Evolutionary conservation across 768 basidiomycete genomes (phyloP), one percentile per base, ranked within the genome.

Genomic region (Leccinum barrowsii): DNA sequence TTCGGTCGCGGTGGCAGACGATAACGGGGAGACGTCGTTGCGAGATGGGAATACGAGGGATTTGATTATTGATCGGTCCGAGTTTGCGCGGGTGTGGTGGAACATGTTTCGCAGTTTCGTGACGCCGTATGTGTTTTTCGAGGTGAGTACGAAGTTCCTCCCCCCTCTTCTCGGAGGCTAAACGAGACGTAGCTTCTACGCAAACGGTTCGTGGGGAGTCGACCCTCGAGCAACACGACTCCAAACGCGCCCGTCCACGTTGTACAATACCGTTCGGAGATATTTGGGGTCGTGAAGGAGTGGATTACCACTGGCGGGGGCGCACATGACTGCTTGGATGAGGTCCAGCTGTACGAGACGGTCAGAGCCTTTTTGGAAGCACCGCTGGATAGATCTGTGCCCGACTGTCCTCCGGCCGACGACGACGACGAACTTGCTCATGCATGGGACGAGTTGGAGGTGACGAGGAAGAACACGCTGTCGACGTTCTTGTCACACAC

Each of bases 81-180:
- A 92, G 66, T 93, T 90, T 73, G 79, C 85, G 2, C 78, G 77
- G 47, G 82, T 90, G 3, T 94, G 91, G 90, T 94, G 91, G 90
- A 85, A 81, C 60, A 83, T 84, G 19, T 94, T 90, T 68, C 79
- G 92, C 44, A 90, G 88, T 65, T 91, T 93, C 63, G 82, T 93
- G 8, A 85, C 87, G 0, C 91, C 92, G 0, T 70, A 87, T 7
- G 87, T 88, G 2, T 89, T 94, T 65, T 92, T 94, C 68, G 90
- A 93, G 85, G 92, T 91, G 65, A 50, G 81, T 57, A 50, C 49
- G 46, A 19, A 7, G 26, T n/a, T 2, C 50, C 30, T 28, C 2
- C 28, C 4, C 7, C 2, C 15, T 21, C 52, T 50, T 49, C 5
- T 10, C 0, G 12, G 19, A 3, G 19, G 17, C 66, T 66, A 12